Evolutionary conservation across 2,329 filamentous ascomycete species (phyloP).

Genomic region (Phoma sp.): DNA sequence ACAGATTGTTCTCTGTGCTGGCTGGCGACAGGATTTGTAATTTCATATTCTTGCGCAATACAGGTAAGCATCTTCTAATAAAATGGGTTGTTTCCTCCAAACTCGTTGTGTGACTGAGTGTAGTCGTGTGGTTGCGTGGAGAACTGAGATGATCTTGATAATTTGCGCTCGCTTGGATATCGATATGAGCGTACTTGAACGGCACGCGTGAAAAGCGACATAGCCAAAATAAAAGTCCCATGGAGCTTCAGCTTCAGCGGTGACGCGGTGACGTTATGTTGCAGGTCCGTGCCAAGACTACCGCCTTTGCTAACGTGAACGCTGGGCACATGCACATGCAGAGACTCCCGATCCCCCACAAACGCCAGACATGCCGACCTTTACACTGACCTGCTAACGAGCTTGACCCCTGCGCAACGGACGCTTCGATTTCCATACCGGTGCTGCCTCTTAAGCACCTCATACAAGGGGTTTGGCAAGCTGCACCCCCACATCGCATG

Average conservation of each 20-base stretch:
- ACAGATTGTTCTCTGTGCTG: neutral
- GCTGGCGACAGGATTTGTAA: neutral
- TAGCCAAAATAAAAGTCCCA: no score
- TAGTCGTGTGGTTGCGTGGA: no score
- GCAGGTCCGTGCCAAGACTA: conserved; percentile 10
- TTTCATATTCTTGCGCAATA: neutral
- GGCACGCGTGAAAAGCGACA: no score
- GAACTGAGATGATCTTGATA: no score
- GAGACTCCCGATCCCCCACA: conserved; percentile 13
- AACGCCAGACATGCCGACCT: conserved; percentile 6
- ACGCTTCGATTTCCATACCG: neutral
- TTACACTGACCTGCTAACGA: conserved; percentile 1
- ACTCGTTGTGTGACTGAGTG: no score
- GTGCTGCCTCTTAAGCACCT: neutral
- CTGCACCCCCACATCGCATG: conserved; percentile 1
- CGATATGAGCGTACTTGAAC: no score
- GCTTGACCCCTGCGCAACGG: neutral
- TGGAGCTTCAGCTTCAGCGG: no score
- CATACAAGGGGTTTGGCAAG: neutral
- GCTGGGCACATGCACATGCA: conserved; percentile 7
- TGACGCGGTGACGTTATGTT: conserved; percentile 16
- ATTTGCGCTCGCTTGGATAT: no score
- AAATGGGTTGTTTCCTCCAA: no score
- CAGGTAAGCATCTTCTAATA: conserved; percentile 6
- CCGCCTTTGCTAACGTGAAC: conserved; percentile 8